These are phyloP conservation scores for Conticribra guillardii DNA, from an alignment of 108 stramenopile species.

Conservation along the genomic window DNA sequence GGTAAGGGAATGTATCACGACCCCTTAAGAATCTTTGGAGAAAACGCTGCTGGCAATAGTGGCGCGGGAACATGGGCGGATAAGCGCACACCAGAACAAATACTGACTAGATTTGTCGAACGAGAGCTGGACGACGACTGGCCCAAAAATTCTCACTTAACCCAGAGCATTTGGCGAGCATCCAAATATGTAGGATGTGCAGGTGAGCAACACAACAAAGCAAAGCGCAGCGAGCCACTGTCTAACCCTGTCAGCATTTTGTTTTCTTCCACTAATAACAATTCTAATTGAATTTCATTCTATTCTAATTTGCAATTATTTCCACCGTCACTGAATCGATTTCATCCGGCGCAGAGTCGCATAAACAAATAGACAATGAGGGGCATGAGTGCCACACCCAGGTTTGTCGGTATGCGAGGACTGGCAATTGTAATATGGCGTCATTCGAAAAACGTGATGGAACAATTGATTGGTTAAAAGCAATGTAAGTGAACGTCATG, in stretches of 20 bases:
- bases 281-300: too few relatives aligned
- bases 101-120: slow-evolving; percentile 37
- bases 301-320: too few relatives aligned
- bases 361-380: too few relatives aligned
- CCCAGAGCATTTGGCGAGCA: slow-evolving; percentile 30
- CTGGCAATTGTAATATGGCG: slow-evolving; percentile 43
- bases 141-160: slow-evolving; percentile 38
- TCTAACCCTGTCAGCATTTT: too few relatives aligned
- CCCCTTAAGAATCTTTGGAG: slow-evolving; percentile 20
- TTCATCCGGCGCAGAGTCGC: too few relatives aligned
- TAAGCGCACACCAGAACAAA: slow-evolving; percentile 11
- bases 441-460: background rate
- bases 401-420: slow-evolving; percentile 34
- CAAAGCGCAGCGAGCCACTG: background rate
- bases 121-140: slow-evolving; percentile 32
- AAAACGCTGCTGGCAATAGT: slow-evolving; percentile 35
- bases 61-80: slow-evolving; percentile 32
- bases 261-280: too few relatives aligned
- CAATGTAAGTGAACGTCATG: too few relatives aligned
- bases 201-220: slow-evolving; percentile 23
- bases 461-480: slow-evolving; percentile 30
- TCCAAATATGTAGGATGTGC: slow-evolving; percentile 46
- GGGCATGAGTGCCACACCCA: slow-evolving; percentile 37
- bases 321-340: too few relatives aligned
- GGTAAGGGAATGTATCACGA: slow-evolving; percentile 40